Base-by-base conservation (phyloP, 495 filamentous ascomycete genomes). In the Lophiostoma macrostomum region DNA sequence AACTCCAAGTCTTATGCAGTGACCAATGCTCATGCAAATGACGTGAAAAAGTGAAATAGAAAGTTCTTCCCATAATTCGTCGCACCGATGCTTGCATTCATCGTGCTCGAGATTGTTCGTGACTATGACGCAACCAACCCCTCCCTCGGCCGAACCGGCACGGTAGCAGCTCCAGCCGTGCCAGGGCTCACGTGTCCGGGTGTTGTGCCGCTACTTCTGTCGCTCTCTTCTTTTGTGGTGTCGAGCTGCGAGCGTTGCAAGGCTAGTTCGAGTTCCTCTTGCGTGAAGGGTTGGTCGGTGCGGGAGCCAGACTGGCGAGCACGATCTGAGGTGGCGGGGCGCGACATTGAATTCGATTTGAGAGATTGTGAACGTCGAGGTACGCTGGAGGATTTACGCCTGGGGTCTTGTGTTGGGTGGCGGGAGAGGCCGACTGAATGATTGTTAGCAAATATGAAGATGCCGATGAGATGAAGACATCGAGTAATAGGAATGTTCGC, bases 191-290 rank as follows among this genome's bases (percentile, higher is more conserved):
- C n/a, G n/a, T n/a, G n/a, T n/a, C 38, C 25, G 5, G 49, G 49
- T 4, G 16, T 41, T 12, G 4, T 27, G 16, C 43, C 43, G 11
- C 39, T 24, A 25, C 53, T 57, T 14, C 46, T 27, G 22, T 50
- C 53, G 30, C 24, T 34, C 44, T 56, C 53, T 45, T 57, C 53
- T 23, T 50, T 43, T 4, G 36, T 18, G 6, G 46, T 24, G 11
- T 62, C 64, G 20, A 71, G 48, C 43, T 64, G 56, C 16, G 67
- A 63, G n/a, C 58, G 48, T 36, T 65, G 51, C 29, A 70, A 29
- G 20, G 69, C 69, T 23, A 66, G 51, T 14, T 51, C 54, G 38
- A 71, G 53, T 34, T 70, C 67, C 13, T 64, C 64, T 19, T 49
- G 50, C 1, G 58, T 52, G 41, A 70, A 70, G 3, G 61, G 64